phyloP scores from a whole-genome alignment of 2,329 filamentous ascomycete genomes.

The Fusarium armeniacum region DNA sequence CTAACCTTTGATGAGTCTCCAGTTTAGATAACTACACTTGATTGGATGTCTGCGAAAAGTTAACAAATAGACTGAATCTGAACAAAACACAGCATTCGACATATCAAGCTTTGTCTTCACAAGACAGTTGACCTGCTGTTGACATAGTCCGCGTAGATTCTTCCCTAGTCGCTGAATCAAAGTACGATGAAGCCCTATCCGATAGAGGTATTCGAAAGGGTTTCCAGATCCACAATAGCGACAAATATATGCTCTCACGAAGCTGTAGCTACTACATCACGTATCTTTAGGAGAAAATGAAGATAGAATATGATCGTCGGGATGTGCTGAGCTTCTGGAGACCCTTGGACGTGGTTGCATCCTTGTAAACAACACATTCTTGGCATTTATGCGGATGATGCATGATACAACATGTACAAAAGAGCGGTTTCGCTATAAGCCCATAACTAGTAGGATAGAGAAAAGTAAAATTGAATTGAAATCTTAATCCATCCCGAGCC shows the following conservation, averaged over 20 bases:
- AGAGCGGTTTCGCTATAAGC: background rate
- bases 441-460: too few relatives aligned
- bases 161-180: background rate
- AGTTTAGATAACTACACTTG: background rate
- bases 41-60: accelerated
- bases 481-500: background rate
- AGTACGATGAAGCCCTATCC: background rate
- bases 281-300: accelerated
- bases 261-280: too few relatives aligned
- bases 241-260: background rate
- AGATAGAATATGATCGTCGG: too few relatives aligned
- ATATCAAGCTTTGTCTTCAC: background rate
- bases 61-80: background rate
- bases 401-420: background rate
- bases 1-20: background rate
- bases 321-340: background rate
- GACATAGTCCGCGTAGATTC: too few relatives aligned
- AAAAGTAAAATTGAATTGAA: background rate
- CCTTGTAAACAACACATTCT: too few relatives aligned
- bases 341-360: background rate
- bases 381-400: background rate
- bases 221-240: background rate
- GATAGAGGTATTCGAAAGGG: background rate
- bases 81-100: background rate
- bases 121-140: background rate